A percentile compares a stretch with the other conserved stretches of the same genome.
Conservation (phyloP, 495 filamentous ascomycete species). For the Apodospora peruviana region DNA sequence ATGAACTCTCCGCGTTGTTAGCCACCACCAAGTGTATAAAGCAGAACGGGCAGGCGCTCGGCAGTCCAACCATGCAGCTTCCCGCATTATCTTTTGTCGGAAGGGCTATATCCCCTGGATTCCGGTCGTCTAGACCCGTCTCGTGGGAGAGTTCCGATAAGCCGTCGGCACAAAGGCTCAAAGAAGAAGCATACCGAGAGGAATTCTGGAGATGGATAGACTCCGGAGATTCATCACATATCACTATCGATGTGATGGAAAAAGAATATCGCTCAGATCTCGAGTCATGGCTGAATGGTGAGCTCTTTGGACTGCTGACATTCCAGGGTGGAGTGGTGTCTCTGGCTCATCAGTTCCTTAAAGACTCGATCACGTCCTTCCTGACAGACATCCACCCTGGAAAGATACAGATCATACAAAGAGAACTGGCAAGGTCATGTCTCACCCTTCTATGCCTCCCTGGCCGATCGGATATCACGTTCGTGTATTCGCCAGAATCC, state of each 20-base stretch:
- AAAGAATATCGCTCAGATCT: slow-evolving; percentile 2
- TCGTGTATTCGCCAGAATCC: neutral
- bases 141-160: too few relatives aligned
- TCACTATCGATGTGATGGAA: neutral
- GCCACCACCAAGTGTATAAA: slow-evolving; percentile 1
- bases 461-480: neutral
- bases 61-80: neutral
- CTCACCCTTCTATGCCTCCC: slow-evolving; percentile 5
- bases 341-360: slow-evolving; percentile 1
- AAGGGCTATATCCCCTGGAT: neutral
- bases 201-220: slow-evolving; percentile 5
- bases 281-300: slow-evolving; percentile 1
- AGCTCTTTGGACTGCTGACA: slow-evolving; percentile 1
- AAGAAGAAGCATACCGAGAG: slow-evolving; percentile 1
- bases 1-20: slow-evolving; percentile 1
- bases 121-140: neutral
- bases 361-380: slow-evolving; percentile 2
- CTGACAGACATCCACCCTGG: neutral
- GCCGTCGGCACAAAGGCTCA: neutral
- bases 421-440: neutral
- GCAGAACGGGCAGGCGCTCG: neutral
- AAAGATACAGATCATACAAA: neutral
- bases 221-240: neutral
- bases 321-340: slow-evolving; percentile 4
- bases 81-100: neutral